phyloP scores from a whole-genome alignment of 2,329 filamentous ascomycete genomes.

The Trichoderma polysporum region DNA sequence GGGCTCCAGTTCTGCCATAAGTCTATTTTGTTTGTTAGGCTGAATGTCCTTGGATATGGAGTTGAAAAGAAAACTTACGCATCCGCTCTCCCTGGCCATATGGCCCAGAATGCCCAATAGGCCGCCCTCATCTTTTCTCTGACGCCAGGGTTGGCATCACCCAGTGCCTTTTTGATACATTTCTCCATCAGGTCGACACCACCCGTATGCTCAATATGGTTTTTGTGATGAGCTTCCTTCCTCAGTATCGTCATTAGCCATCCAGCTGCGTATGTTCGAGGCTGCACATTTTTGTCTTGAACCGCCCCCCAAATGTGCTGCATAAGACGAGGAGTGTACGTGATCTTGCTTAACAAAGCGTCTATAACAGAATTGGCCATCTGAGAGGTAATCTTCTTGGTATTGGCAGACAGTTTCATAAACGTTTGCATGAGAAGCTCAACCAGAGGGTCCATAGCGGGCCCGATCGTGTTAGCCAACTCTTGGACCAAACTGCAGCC shows the following conservation, averaged over 20 bases:
- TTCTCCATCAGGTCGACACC: constrained; percentile 83
- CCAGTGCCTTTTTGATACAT: constrained; percentile 83
- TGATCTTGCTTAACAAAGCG: constrained; percentile 72
- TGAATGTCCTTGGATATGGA: neutral
- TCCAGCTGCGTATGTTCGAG: constrained; percentile 71
- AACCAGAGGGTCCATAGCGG: constrained; percentile 81
- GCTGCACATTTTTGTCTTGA: constrained; percentile 91
- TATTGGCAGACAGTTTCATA: constrained; percentile 83
- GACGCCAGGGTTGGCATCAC: constrained; percentile 85
- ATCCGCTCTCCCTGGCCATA: constrained; percentile 78
- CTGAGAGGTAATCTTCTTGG: constrained; percentile 90
- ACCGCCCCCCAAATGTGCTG: constrained; percentile 80
- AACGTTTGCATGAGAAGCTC: constrained; percentile 87
- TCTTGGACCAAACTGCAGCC: constrained; percentile 84
- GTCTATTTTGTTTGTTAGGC: constrained; percentile 46
- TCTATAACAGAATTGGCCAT: constrained; percentile 81
- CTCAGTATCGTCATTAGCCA: constrained; percentile 84
- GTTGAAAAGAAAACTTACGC: constrained; percentile 49
- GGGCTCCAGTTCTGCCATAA: constrained; percentile 74
- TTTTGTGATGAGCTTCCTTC: constrained; percentile 76
- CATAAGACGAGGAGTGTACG: constrained; percentile 77
- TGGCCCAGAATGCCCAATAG: constrained; percentile 77
- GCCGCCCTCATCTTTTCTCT: constrained; percentile 81
- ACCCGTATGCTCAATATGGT: constrained; percentile 78
- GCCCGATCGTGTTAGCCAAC: constrained; percentile 71